Percentiles rank a stretch among this genome's conserved stretches.
Evolutionary conservation across 805 yeast genomes (phyloP).

Genomic region (Jamesozyma lodderae): DNA sequence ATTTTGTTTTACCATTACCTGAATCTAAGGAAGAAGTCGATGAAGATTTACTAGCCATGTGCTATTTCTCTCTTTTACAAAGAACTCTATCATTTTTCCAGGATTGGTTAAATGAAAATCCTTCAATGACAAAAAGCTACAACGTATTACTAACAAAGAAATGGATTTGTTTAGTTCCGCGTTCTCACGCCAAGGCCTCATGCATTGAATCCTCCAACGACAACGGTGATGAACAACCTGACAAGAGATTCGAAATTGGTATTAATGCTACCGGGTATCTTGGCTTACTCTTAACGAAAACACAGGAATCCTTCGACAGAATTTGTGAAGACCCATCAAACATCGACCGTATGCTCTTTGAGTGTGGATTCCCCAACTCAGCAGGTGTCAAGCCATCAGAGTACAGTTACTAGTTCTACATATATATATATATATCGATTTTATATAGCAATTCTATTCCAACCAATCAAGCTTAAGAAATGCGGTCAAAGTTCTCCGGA

Average conservation of each 20-base stretch:
- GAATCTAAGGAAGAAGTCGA: constrained; percentile 36
- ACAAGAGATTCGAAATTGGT: background rate
- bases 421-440: background rate
- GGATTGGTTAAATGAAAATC: constrained; percentile 33
- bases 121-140: constrained; percentile 44
- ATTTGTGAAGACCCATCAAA: constrained; percentile 38
- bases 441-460: background rate
- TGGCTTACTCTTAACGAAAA: constrained; percentile 72
- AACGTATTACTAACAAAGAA: constrained; percentile 72
- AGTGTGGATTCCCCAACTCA: constrained; percentile 58
- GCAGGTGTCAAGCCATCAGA: constrained; percentile 47
- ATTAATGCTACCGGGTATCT: constrained; percentile 74
- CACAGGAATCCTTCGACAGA: constrained; percentile 42
- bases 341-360: constrained; percentile 42
- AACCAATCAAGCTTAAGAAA: background rate
- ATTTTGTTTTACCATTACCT: constrained; percentile 60
- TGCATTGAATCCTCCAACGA: too few relatives aligned
- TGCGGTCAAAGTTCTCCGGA: too few relatives aligned
- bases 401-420: constrained; percentile 35
- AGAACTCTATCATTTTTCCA: constrained; percentile 58
- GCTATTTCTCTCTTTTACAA: constrained; percentile 63
- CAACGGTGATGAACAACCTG: background rate
- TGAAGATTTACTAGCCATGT: constrained; percentile 53
- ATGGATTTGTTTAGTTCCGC: constrained; percentile 81
- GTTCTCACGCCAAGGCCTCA: constrained; percentile 47